phyloP scores from a whole-genome alignment of 2,329 filamentous ascomycete species.

The Clonostachys rosea region DNA sequence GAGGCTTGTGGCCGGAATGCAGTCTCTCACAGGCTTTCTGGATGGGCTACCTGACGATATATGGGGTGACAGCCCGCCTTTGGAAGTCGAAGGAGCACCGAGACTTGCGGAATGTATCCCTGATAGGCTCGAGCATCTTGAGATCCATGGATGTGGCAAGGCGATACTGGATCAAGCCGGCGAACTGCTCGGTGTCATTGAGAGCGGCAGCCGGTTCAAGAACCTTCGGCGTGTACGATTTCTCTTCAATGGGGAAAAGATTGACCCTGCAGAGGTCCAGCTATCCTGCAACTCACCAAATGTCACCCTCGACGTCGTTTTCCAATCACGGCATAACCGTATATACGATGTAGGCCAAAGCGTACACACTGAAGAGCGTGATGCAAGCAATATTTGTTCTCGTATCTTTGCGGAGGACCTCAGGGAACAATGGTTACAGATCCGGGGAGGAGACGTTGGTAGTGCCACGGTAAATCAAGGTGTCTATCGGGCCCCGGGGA shows the following conservation, averaged over 20 bases:
- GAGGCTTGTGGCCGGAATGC: background rate
- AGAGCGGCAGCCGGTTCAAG: background rate
- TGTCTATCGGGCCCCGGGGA: no score
- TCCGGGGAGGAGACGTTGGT: no score
- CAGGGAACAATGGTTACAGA: no score
- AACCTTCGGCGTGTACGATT: background rate
- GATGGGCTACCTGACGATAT: background rate
- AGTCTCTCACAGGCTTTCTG: background rate
- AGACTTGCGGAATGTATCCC: constrained; percentile 3
- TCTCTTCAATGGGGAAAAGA: background rate
- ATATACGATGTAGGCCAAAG: no score
- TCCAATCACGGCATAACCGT: background rate
- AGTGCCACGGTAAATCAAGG: no score
- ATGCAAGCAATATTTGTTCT: no score
- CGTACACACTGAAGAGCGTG: no score
- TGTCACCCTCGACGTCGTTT: background rate
- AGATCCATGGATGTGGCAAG: constrained; percentile 5
- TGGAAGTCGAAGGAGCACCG: background rate
- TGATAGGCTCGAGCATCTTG: constrained; percentile 4
- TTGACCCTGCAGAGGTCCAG: background rate
- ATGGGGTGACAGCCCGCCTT: background rate
- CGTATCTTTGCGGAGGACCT: no score
- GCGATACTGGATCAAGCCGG: constrained; percentile 2
- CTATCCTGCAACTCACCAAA: background rate
- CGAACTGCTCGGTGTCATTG: constrained; percentile 1